Evolutionary conservation across 2,329 filamentous ascomycete species (phyloP).

Genomic region (Monilinia fructicola): DNA sequence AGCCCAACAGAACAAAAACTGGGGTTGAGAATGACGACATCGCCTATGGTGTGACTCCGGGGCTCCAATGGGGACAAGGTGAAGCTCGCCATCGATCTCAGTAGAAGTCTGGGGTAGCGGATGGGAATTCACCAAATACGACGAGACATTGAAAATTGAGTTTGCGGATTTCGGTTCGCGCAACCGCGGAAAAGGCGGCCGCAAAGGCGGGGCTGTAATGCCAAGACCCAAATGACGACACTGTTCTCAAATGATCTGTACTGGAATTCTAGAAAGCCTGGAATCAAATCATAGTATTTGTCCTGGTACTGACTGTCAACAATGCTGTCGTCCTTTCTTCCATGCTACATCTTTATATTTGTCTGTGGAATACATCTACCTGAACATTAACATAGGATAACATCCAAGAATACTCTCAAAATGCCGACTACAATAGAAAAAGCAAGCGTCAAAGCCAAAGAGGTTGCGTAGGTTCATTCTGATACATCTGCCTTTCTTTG

Average conservation of each 20-base stretch:
- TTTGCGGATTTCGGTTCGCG: slow-evolving; percentile 8
- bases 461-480: slow-evolving; percentile 39
- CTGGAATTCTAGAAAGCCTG: slow-evolving; percentile 6
- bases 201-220: neutral
- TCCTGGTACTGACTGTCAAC: neutral
- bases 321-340: neutral
- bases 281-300: slow-evolving; percentile 9
- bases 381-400: neutral
- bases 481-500: neutral
- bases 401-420: slow-evolving; percentile 5
- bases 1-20: neutral
- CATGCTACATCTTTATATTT: neutral
- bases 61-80: neutral
- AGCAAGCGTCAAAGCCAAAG: slow-evolving; percentile 38
- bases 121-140: neutral
- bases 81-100: neutral
- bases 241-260: neutral
- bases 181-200: slow-evolving; percentile 9
- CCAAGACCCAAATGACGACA: slow-evolving; percentile 12
- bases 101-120: neutral
- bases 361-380: neutral
- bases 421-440: slow-evolving; percentile 38
- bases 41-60: neutral
- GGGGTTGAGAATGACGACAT: neutral
- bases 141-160: slow-evolving; percentile 1